A percentile compares a stretch with the other conserved stretches of the same genome.
These are phyloP conservation scores for Sporothrix inflata DNA, from an alignment of 2,329 filamentous ascomycete genomes.

Conservation along the genomic window DNA sequence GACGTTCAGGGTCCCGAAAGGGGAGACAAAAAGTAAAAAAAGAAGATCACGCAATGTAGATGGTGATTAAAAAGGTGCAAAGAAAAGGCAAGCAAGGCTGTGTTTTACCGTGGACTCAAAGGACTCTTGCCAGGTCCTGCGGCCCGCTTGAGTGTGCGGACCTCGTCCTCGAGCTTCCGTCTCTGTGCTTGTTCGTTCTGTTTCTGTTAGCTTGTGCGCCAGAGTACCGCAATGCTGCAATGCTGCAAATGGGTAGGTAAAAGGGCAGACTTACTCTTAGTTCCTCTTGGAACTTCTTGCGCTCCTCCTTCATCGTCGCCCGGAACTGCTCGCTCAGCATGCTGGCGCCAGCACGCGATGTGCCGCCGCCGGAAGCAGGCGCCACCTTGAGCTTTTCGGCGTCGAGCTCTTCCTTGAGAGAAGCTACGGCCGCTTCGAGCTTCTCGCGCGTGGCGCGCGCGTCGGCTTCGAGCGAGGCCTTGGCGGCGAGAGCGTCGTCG, in stretches of 20 bases:
- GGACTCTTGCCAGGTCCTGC: constrained; percentile 50
- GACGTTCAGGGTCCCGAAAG: not conserved
- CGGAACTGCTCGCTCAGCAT: constrained; percentile 62
- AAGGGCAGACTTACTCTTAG: constrained; percentile 47
- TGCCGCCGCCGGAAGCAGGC: constrained; percentile 40
- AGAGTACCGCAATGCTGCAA: not conserved
- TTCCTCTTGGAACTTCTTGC: constrained; percentile 61
- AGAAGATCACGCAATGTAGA: not conserved
- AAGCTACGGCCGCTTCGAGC: constrained; percentile 49
- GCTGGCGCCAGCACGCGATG: constrained; percentile 50
- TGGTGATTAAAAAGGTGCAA: not conserved
- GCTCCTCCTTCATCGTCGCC: constrained; percentile 59
- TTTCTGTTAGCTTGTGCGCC: constrained; percentile 38
- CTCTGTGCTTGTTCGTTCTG: constrained; percentile 55
- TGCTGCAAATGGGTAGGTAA: too few relatives aligned
- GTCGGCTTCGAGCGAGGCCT: constrained; percentile 46
- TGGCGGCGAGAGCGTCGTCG: constrained; percentile 46
- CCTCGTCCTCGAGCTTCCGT: constrained; percentile 56
- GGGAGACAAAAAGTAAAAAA: not conserved
- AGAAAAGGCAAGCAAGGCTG: not conserved
- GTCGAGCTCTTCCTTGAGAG: constrained; percentile 57
- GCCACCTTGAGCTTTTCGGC: constrained; percentile 51
- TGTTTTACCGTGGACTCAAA: constrained; percentile 44
- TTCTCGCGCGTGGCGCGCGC: constrained; percentile 43
- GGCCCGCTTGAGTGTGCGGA: constrained; percentile 49